Conservation (phyloP, 1,284 basidiomycete genomes). For the Wallemia ichthyophaga region DNA sequence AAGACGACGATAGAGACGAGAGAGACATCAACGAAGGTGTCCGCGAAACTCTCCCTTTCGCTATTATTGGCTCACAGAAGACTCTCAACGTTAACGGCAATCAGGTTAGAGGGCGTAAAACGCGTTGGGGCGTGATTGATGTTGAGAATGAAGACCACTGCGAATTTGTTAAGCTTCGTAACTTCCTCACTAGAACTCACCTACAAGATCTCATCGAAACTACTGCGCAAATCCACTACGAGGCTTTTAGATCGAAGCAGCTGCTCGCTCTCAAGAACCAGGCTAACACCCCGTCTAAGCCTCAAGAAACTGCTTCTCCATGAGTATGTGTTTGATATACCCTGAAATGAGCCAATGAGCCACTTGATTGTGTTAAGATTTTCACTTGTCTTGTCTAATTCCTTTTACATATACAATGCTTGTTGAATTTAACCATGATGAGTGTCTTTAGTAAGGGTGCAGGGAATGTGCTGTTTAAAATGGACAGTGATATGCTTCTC, state of each 20-base stretch:
- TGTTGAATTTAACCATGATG: neutral
- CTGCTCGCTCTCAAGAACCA: slow-evolving; percentile 60
- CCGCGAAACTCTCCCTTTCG: slow-evolving; percentile 67
- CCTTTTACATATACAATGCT: neutral
- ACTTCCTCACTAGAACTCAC: slow-evolving; percentile 91
- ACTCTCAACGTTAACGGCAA: slow-evolving; percentile 86
- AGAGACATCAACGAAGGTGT: slow-evolving; percentile 68
- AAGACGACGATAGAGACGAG: slow-evolving; percentile 74
- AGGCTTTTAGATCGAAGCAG: slow-evolving; percentile 97
- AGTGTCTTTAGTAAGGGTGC: neutral
- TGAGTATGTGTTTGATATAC: neutral
- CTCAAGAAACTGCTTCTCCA: neutral
- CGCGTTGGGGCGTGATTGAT: slow-evolving; percentile 92
- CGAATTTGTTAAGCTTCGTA: slow-evolving; percentile 88
- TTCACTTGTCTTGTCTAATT: no score
- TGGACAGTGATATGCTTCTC: neutral
- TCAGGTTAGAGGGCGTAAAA: slow-evolving; percentile 78
- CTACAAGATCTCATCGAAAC: slow-evolving; percentile 96
- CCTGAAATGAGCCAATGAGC: neutral
- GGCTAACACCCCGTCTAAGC: neutral
- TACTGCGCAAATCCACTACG: slow-evolving; percentile 94
- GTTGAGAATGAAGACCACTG: slow-evolving; percentile 90
- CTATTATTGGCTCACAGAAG: slow-evolving; percentile 79
- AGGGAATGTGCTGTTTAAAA: neutral
- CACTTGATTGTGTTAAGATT: no score